phyloP scores from a whole-genome alignment of 495 filamentous ascomycete genomes.

The Neurospora sp. region DNA sequence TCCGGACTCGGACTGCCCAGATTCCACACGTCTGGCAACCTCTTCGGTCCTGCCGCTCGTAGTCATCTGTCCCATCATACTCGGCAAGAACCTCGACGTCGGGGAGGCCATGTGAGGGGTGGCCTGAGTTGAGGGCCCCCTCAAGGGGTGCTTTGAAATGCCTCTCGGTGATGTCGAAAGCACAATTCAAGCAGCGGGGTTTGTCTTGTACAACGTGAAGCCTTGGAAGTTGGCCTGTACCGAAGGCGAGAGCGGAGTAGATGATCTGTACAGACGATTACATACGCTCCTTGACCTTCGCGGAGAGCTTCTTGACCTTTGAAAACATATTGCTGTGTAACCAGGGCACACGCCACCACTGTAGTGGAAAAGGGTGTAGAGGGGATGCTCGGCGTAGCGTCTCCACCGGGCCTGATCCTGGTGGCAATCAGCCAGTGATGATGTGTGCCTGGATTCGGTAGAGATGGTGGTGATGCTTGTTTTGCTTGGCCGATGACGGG shows the following conservation, averaged over 20 bases:
- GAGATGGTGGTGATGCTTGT: not conserved
- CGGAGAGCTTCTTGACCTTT: not conserved
- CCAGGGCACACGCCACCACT: slow-evolving; percentile 19
- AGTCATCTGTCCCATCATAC: not conserved
- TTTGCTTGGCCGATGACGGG: not conserved
- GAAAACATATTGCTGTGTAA: not conserved
- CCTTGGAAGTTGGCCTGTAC: too few relatives aligned
- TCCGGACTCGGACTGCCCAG: not conserved
- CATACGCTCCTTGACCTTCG: not conserved
- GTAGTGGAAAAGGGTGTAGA: slow-evolving; percentile 89
- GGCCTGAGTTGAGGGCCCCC: slow-evolving; percentile 11
- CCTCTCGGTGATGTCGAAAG: slow-evolving; percentile 18
- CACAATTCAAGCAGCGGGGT: too few relatives aligned
- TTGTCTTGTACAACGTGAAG: too few relatives aligned
- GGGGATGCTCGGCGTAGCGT: slow-evolving; percentile 74
- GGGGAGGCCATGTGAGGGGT: slow-evolving; percentile 33
- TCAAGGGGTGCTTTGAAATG: slow-evolving; percentile 14
- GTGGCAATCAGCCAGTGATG: slow-evolving; percentile 19
- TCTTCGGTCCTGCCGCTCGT: too few relatives aligned
- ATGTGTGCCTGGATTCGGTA: not conserved
- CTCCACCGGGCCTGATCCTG: slow-evolving; percentile 37
- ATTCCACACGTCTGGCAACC: too few relatives aligned
- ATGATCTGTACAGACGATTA: too few relatives aligned
- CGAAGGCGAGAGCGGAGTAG: too few relatives aligned
- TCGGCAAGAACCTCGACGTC: slow-evolving; percentile 58